These are phyloP conservation scores for Solidago caesia DNA, from an alignment of 129 eudicot genomes.

Conservation along the genomic window DNA sequence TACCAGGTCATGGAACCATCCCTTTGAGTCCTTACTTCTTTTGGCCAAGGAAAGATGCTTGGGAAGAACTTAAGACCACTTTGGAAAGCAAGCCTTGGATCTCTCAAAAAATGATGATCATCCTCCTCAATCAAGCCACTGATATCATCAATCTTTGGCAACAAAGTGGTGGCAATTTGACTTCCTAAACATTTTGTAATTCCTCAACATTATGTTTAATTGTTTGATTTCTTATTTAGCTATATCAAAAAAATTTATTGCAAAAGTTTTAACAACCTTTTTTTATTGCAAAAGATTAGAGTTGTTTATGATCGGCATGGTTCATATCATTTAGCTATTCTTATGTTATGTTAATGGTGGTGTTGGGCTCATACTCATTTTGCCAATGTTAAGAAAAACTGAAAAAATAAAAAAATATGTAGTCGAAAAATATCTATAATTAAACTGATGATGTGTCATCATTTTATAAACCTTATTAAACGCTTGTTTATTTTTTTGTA, in stretches of 20 bases:
- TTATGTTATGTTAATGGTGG: too few relatives aligned
- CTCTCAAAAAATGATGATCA: constrained; percentile 91
- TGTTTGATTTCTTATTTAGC: constrained; percentile 17
- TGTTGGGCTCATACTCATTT: too few relatives aligned
- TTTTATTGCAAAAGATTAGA: too few relatives aligned
- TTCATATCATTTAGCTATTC: too few relatives aligned
- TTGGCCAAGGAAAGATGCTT: constrained; percentile 99
- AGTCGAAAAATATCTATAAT: too few relatives aligned
- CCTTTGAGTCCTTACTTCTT: constrained; percentile 96
- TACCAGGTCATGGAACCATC: constrained; percentile 83
- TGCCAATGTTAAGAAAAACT: too few relatives aligned
- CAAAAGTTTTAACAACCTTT: background rate
- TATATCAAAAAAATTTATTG: background rate
- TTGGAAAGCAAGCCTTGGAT: constrained; percentile 98
- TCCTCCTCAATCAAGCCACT: constrained; percentile 95
- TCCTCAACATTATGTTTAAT: background rate
- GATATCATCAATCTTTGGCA: constrained; percentile 98
- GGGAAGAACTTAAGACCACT: constrained; percentile 96
- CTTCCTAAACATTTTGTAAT: constrained; percentile 31
- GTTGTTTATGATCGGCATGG: too few relatives aligned
- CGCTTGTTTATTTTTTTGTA: too few relatives aligned
- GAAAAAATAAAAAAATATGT: too few relatives aligned
- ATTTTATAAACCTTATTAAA: too few relatives aligned
- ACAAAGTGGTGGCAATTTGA: constrained; percentile 92
- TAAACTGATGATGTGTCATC: too few relatives aligned